phyloP scores from a whole-genome alignment of 768 basidiomycete species.

The Termitomyces heimii region DNA sequence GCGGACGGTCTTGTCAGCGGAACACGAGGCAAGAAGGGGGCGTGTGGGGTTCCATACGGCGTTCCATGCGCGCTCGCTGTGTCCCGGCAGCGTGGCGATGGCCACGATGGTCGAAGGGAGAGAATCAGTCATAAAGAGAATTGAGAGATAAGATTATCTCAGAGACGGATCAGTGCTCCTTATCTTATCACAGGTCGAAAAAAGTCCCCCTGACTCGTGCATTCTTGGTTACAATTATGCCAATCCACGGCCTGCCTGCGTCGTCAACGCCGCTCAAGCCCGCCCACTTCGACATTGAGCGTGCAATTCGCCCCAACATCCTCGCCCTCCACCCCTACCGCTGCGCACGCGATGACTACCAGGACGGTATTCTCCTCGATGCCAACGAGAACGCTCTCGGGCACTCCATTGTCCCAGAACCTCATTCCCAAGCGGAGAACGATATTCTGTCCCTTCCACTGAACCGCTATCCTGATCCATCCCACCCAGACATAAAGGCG shows the following conservation, averaged over 20 bases:
- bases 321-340: constrained; percentile 89
- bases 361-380: constrained; percentile 85
- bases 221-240: constrained; percentile 31
- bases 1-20: constrained; percentile 88
- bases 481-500: constrained; percentile 72
- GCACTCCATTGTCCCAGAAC: constrained; percentile 55
- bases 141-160: constrained; percentile 1
- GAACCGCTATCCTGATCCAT: constrained; percentile 93
- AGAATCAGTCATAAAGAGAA: neutral
- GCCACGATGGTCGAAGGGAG: constrained; percentile 20
- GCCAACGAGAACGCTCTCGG: constrained; percentile 98
- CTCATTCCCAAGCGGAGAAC: constrained; percentile 23
- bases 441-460: constrained; percentile 47
- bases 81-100: constrained; percentile 45
- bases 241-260: constrained; percentile 55
- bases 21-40: constrained; percentile 86
- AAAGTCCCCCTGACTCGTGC: neutral
- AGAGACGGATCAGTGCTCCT: too few species aligned
- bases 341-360: constrained; percentile 95
- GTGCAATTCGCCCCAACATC: constrained; percentile 90
- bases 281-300: constrained; percentile 78
- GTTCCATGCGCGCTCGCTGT: constrained; percentile 84
- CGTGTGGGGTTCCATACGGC: constrained; percentile 84
- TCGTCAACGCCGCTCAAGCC: constrained; percentile 45
- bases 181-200: constrained; percentile 1